A percentile compares a stretch with the other conserved stretches of the same genome.
Evolutionary conservation across 148 eudicot species (phyloP).

Genomic region (Nepenthes mirabilis): DNA sequence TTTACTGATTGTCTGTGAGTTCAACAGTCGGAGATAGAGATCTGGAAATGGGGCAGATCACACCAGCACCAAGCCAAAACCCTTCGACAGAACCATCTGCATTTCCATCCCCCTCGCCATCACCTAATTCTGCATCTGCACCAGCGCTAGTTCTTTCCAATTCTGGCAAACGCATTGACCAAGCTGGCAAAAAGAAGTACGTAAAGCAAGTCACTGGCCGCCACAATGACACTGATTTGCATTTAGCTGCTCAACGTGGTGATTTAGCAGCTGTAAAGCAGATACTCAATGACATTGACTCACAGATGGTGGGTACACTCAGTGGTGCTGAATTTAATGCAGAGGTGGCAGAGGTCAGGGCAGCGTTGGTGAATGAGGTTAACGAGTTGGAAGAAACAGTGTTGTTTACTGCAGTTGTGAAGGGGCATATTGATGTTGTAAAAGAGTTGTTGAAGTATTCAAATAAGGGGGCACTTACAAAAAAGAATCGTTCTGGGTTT

Average conservation of each 20-base stretch:
- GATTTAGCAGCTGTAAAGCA: too few species aligned
- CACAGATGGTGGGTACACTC: slow-evolving; percentile 52
- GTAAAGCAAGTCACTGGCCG: background rate
- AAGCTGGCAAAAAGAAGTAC: too few species aligned
- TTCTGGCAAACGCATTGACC: too few species aligned
- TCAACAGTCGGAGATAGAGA: background rate
- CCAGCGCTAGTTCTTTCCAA: too few species aligned
- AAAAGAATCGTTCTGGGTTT: slow-evolving; percentile 25
- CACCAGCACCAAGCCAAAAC: background rate
- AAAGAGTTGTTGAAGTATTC: too few species aligned
- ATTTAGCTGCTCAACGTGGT: background rate
- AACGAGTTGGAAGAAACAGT: too few species aligned
- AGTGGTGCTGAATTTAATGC: slow-evolving; percentile 58
- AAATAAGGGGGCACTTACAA: too few species aligned
- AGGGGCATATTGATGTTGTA: too few species aligned
- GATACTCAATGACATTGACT: slow-evolving; percentile 8
- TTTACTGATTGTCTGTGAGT: too few species aligned
- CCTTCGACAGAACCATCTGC: background rate
- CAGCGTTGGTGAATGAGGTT: slow-evolving; percentile 1
- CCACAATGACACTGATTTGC: background rate
- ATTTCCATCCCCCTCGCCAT: background rate
- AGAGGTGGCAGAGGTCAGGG: slow-evolving; percentile 35
- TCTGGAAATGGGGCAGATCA: background rate
- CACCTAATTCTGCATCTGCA: background rate
- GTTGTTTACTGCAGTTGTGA: too few species aligned